Percentiles rank a stretch among this genome's conserved stretches.
These are phyloP conservation scores for Penicillium sp. DNA, from an alignment of 2,329 filamentous ascomycete genomes.

Conservation along the genomic window DNA sequence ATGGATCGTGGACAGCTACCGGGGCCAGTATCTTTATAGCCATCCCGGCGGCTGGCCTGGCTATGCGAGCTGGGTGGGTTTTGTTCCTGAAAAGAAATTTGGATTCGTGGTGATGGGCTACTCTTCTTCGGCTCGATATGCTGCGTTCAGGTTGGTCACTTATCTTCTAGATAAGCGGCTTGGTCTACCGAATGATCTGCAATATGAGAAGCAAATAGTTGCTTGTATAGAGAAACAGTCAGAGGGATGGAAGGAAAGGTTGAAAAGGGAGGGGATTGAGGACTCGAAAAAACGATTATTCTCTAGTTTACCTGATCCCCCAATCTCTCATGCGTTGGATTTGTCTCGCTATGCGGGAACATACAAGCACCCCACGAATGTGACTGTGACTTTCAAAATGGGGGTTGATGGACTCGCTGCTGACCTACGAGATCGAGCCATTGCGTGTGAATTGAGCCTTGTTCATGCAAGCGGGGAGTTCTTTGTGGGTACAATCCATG, in stretches of 20 bases:
- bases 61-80: conserved; percentile 20
- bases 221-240: conserved; percentile 4
- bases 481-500: conserved; percentile 13
- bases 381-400: conserved; percentile 4
- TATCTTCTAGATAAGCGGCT: conserved; percentile 16
- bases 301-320: conserved; percentile 6
- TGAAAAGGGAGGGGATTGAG: not conserved
- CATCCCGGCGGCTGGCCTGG: conserved; percentile 26
- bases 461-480: conserved; percentile 22
- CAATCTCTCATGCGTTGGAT: conserved; percentile 11
- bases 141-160: conserved; percentile 2
- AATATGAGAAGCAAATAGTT: conserved; percentile 5
- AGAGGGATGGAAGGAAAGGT: not conserved
- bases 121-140: not conserved
- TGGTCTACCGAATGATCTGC: conserved; percentile 3
- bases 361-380: conserved; percentile 16
- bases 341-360: conserved; percentile 18
- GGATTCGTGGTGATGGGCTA: conserved; percentile 28
- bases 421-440: conserved; percentile 15
- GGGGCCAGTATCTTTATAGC: conserved; percentile 20
- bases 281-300: conserved; percentile 12
- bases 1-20: conserved; percentile 24
- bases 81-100: conserved; percentile 23
- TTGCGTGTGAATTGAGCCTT: conserved; percentile 3
- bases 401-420: conserved; percentile 3